Evolutionary conservation across 225 moss, liverwort and hornwort genomes (phyloP).

Genomic region (Ulota crispa): DNA sequence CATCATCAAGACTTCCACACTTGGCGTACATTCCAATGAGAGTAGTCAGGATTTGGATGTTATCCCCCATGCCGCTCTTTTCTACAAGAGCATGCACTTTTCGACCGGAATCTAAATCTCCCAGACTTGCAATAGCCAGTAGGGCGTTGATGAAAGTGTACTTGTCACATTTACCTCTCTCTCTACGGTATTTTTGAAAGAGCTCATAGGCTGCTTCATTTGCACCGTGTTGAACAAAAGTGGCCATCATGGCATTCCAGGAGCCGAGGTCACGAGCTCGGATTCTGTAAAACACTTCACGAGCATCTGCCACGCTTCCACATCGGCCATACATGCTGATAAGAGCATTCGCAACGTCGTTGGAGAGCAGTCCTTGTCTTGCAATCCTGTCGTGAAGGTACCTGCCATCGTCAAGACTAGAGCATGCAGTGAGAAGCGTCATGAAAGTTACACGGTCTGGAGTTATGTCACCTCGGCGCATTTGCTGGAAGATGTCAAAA

Average conservation of each 20-base stretch:
- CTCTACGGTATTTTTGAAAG: conserved; percentile 40
- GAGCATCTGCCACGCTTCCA: conserved; percentile 51
- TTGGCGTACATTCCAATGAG: conserved; percentile 64
- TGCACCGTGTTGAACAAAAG: conserved; percentile 44
- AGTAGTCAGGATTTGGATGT: conserved; percentile 47
- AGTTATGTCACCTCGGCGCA: conserved; percentile 33
- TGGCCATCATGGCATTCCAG: conserved; percentile 60
- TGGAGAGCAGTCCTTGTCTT: conserved; percentile 32
- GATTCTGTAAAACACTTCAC: conserved; percentile 56
- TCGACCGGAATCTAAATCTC: conserved; percentile 39
- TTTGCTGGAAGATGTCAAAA: conserved; percentile 43
- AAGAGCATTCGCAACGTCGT: conserved; percentile 41
- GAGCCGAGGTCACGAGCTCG: conserved; percentile 46
- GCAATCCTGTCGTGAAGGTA: conserved; percentile 33
- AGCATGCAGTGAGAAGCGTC: conserved; percentile 51
- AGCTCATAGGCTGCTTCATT: conserved; percentile 40
- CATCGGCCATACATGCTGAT: conserved; percentile 58
- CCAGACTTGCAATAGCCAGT: conserved; percentile 38
- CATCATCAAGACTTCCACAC: conserved; percentile 49
- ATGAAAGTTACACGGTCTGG: conserved; percentile 51
- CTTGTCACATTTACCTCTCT: conserved; percentile 46
- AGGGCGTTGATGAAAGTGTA: conserved; percentile 44
- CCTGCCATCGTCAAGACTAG: conserved; percentile 40
- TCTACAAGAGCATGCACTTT: conserved; percentile 47
- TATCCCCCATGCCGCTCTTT: conserved; percentile 37